Percentiles rank a stretch among this genome's conserved stretches.
Conservation (phyloP, 257 asterid species). For the Rauvolfia tetraphylla region DNA sequence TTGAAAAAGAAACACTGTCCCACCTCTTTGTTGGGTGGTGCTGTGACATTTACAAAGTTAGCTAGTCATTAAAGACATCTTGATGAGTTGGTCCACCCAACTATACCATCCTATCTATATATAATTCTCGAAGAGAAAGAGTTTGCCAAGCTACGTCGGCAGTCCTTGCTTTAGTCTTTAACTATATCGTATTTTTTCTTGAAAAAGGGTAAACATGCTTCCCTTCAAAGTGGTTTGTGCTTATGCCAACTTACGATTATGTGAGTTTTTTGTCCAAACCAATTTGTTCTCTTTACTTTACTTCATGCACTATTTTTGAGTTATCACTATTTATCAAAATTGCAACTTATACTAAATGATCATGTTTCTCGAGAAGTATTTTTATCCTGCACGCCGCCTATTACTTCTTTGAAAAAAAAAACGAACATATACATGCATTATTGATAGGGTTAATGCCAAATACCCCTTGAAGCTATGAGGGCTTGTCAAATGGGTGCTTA, state of each 20-base stretch:
- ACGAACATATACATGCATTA: too few relatives aligned
- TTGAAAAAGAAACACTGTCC: not conserved
- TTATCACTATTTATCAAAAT: not conserved
- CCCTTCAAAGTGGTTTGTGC: not conserved
- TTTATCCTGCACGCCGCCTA: too few relatives aligned
- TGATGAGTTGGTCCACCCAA: not conserved
- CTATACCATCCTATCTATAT: not conserved
- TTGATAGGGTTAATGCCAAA: too few relatives aligned
- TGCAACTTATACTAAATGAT: not conserved
- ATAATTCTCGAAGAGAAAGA: not conserved
- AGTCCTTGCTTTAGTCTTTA: not conserved
- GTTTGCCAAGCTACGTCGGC: too few relatives aligned
- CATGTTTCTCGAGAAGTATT: not conserved
- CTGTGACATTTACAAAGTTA: conserved; percentile 2
- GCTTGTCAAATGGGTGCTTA: too few relatives aligned
- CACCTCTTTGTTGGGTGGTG: conserved; percentile 9
- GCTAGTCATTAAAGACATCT: not conserved
- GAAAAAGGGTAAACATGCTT: not conserved
- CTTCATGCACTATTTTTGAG: too few relatives aligned
- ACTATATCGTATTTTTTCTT: not conserved
- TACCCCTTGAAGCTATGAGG: too few relatives aligned
- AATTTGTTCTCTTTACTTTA: too few relatives aligned
- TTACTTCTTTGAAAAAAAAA: too few relatives aligned
- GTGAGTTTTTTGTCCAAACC: not conserved
- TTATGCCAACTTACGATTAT: not conserved